phyloP scores from a whole-genome alignment of 2,329 filamentous ascomycete genomes.

The Trichoderma sp. region DNA sequence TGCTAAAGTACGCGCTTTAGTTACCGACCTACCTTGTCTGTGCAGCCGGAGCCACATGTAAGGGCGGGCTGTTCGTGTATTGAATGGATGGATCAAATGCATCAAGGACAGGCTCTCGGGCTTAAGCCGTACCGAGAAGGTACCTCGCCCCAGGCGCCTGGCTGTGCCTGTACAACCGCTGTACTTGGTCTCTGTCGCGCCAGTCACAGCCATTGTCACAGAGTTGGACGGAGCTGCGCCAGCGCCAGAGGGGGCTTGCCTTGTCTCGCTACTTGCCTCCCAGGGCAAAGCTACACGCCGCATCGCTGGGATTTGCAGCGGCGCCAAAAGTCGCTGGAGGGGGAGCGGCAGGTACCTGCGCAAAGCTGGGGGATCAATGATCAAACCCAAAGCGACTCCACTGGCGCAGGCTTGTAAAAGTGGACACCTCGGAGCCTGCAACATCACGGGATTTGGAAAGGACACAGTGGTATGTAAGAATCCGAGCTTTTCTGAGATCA shows the following conservation, averaged over 20 bases:
- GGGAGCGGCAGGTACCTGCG: conserved; percentile 13
- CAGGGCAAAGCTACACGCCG: conserved; percentile 3
- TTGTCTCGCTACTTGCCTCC: conserved; percentile 6
- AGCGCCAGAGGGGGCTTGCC: background rate
- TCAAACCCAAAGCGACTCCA: background rate
- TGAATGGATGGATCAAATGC: background rate
- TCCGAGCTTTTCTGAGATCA: conserved; percentile 31
- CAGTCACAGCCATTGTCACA: background rate
- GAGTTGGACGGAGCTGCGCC: background rate
- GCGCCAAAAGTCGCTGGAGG: conserved; percentile 3
- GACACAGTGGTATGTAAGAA: conserved; percentile 37
- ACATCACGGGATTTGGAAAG: conserved; percentile 38
- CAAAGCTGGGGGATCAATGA: conserved; percentile 6
- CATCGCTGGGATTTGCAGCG: background rate
- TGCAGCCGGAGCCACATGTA: background rate
- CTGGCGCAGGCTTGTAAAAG: conserved; percentile 23
- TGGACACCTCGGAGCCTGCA: conserved; percentile 27
- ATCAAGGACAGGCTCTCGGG: background rate
- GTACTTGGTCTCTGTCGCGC: background rate
- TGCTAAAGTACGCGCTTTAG: background rate
- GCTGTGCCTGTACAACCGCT: background rate
- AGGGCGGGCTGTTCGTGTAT: background rate
- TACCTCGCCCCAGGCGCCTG: background rate
- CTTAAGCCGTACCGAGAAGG: background rate
- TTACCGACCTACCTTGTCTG: background rate